Percentiles rank a stretch among this genome's conserved stretches.
Evolutionary conservation across 2,329 filamentous ascomycete species (phyloP).

Genomic region (Aspergillus ustus): DNA sequence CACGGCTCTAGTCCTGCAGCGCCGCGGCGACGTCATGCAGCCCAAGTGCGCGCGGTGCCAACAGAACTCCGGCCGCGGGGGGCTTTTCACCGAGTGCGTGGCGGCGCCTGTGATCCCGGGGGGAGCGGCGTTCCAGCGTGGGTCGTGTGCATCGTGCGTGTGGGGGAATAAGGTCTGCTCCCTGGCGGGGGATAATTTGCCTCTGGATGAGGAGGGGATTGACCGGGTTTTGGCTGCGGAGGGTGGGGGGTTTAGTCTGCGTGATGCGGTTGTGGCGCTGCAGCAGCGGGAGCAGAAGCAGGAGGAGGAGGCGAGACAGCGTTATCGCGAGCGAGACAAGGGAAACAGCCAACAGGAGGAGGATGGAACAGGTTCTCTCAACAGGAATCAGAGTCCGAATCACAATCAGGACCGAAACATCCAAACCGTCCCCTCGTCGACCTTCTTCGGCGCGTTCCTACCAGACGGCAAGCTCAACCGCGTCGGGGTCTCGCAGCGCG

Average conservation of each 20-base stretch:
- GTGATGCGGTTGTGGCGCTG: background rate
- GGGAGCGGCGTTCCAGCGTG: background rate
- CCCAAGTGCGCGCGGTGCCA: background rate
- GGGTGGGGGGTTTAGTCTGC: background rate
- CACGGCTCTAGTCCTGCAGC: background rate
- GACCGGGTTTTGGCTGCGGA: background rate
- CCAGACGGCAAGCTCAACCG: background rate
- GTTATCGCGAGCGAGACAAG: background rate
- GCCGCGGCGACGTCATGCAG: background rate
- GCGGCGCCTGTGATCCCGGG: background rate
- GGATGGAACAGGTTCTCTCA: background rate
- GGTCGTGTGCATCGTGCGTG: background rate
- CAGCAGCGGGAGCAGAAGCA: background rate
- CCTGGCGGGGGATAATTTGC: background rate
- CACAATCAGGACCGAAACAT: background rate
- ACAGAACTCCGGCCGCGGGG: no score
- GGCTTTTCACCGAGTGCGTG: background rate
- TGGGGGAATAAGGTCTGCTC: background rate
- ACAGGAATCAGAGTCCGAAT: background rate
- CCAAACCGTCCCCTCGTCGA: background rate
- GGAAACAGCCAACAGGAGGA: background rate
- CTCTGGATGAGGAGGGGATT: background rate
- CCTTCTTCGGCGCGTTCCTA: background rate
- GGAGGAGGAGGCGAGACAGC: background rate
- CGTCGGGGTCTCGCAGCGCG: background rate